Evolutionary conservation across 2,329 filamentous ascomycete species (phyloP), one percentile per base, ranked within the genome.

Genomic region (Colletotrichum sojae): DNA sequence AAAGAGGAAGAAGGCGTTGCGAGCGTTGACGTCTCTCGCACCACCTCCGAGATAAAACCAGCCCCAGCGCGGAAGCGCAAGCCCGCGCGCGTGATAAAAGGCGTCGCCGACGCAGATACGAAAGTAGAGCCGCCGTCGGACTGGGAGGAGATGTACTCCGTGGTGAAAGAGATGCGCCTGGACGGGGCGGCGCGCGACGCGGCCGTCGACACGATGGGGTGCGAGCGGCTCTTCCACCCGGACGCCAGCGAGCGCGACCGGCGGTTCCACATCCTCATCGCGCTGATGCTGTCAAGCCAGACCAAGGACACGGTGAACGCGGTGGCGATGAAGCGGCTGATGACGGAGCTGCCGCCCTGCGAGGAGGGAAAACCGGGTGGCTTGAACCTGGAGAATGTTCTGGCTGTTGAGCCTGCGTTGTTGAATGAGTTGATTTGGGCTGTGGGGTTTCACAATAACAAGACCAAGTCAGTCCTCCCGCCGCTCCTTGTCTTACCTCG

Each of bases 161-260:
- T 89, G 0, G 92, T 97, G 52, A 91, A 91, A 75, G 87, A 89
- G 75, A 98, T 98, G 94, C 91, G 90, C 2, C 78, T 80, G 5
- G 78, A 81, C 0, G 86, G 85, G 3, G 76, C 81, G 81, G 82
- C 92, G 77, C 77, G 88, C 83, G 80, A 92, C 87, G 96, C 96
- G 1, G 93, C 95, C 0, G 96, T 99, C 12, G 96, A 99, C 79
- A 98, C 95, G 0, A 98, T 98, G 95, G 96, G 96, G 12, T 99
- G 96, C 80, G 94, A 94, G 80, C 88, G 89, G 8, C 85, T 96
- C 10, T 93, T 92, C 3, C 82, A 86, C 55, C 78, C 81, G 16
- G 79, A 74, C 1, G 85, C 86, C 12, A 84, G 81, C 66, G 77
- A 83, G 27, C 83, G 81, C 67, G 87, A 89, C 76, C 90, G 90